Evolutionary conservation across 1,284 basidiomycete species (phyloP), one percentile per base, ranked within the genome.

Genomic region (Rhodotorula sp.): DNA sequence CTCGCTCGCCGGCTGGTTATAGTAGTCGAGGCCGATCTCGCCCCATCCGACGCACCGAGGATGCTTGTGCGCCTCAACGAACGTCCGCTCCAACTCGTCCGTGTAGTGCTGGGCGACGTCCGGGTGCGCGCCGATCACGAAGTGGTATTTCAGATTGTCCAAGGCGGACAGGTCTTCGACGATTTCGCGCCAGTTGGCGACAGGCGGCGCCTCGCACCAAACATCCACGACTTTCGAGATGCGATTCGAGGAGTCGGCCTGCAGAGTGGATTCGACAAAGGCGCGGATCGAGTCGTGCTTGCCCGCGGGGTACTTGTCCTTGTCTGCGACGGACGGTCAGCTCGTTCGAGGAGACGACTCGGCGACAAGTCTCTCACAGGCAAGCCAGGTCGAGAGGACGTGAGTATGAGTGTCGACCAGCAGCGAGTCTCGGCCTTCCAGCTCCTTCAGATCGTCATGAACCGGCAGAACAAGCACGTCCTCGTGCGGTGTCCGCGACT

Each of bases 21-120:
- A 91, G 78, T 90, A 91, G 73, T 92, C 90, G 8, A 92, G 84
- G 7, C 90, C 90, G 64, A 91, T 91, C 77, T 92, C 90, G 0
- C 90, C 90, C 87, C 88, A 90, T 13, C 88, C 88, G 9, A 91
- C 89, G 73, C 89, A 91, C 16, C 88, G 86, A 4, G 88, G 88
- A 75, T 91, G 89, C 0, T 53, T 20, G 59, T 62, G 50, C 4
- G 90, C 90, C 75, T 87, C 85, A 63, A 89, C 87, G 88, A 91
- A 87, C 8, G 87, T 84, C 46, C 80, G 80, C 78, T 92, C 90
- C 11, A 90, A 84, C 10, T 83, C 82, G 68, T 89, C 87, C 30
- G 81, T 85, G 77, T 91, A 92, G 2, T 81, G 71, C 74, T 83
- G 86, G 0, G 89, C 89, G 69, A 90, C 86, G 72, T 92, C 89